Conservation (phyloP, 169 alveolate species). For the Eimeria zaria region DNA sequence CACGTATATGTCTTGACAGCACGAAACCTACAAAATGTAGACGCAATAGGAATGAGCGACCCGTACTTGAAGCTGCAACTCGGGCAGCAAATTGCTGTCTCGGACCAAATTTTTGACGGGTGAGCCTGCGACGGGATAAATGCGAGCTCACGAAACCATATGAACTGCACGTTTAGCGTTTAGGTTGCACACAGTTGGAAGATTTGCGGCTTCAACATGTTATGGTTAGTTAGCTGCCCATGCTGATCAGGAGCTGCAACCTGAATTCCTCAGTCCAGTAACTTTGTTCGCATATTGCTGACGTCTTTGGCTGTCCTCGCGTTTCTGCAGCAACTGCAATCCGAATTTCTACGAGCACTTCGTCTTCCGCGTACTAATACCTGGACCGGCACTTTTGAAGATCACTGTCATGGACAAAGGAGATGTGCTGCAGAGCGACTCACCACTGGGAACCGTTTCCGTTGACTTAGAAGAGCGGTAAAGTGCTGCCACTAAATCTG, state of each 20-base stretch:
- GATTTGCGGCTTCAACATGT: not conserved
- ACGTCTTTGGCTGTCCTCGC: not conserved
- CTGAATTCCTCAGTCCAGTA: not conserved
- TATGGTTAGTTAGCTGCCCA: not conserved
- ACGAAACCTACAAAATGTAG: slow-evolving; percentile 72
- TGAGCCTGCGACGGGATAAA: not conserved
- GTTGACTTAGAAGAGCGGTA: slow-evolving; percentile 79
- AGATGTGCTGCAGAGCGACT: slow-evolving; percentile 48
- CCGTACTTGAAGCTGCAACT: slow-evolving; percentile 61
- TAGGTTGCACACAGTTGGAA: not conserved
- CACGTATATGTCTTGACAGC: slow-evolving; percentile 76
- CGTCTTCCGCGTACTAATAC: slow-evolving; percentile 48
- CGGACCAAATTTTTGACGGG: slow-evolving; percentile 58
- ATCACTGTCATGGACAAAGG: slow-evolving; percentile 79
- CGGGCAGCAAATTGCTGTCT: slow-evolving; percentile 51
- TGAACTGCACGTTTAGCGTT: not conserved
- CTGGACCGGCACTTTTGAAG: slow-evolving; percentile 63
- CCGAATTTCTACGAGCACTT: slow-evolving; percentile 85
- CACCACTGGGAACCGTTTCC: slow-evolving; percentile 34
- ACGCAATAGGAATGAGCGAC: slow-evolving; percentile 63
- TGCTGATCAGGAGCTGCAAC: not conserved
- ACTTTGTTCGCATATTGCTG: not conserved
- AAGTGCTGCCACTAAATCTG: not conserved
- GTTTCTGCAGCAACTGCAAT: slow-evolving; percentile 20
- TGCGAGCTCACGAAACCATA: not conserved